These are phyloP conservation scores for Aspergillus transmontanensis DNA, from an alignment of 2,329 filamentous ascomycete species.

Conservation along the genomic window DNA sequence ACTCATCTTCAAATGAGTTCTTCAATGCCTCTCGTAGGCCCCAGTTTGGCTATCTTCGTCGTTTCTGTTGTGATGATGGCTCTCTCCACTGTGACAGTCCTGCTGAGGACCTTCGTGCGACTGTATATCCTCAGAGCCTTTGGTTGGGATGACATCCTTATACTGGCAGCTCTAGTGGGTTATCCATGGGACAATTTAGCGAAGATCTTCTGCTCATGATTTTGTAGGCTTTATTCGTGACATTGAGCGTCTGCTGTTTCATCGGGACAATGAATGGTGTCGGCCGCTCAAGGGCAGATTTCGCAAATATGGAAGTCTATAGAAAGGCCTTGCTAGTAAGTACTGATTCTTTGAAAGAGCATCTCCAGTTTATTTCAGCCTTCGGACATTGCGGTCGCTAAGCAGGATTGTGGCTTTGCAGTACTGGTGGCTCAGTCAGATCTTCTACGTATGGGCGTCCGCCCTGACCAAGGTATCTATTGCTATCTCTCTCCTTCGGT, in stretches of 20 bases:
- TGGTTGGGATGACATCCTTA: not conserved
- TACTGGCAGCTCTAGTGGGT: not conserved
- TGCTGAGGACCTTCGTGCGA: not conserved
- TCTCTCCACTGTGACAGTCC: not conserved
- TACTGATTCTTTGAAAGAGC: too few species aligned
- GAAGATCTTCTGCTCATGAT: too few species aligned
- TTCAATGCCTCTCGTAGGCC: not conserved
- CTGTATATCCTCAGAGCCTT: not conserved
- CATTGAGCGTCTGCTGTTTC: too few species aligned
- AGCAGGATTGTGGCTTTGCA: not conserved
- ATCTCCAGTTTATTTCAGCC: too few species aligned
- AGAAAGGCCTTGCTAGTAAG: too few species aligned
- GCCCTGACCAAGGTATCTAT: conserved; percentile 53
- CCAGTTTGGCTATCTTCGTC: not conserved
- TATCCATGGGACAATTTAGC: too few species aligned
- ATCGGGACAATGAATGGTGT: too few species aligned
- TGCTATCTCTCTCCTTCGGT: conserved; percentile 54
- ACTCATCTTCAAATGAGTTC: too few species aligned
- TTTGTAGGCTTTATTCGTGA: too few species aligned
- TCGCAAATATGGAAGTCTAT: too few species aligned
- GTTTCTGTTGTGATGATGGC: not conserved
- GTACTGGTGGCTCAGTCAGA: conserved; percentile 55
- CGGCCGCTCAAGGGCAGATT: too few species aligned
- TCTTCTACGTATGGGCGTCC: conserved; percentile 52
- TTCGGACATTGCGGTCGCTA: too few species aligned